Base-by-base conservation (phyloP, 257 asterid species). In the Nicotiana sylvestris region DNA sequence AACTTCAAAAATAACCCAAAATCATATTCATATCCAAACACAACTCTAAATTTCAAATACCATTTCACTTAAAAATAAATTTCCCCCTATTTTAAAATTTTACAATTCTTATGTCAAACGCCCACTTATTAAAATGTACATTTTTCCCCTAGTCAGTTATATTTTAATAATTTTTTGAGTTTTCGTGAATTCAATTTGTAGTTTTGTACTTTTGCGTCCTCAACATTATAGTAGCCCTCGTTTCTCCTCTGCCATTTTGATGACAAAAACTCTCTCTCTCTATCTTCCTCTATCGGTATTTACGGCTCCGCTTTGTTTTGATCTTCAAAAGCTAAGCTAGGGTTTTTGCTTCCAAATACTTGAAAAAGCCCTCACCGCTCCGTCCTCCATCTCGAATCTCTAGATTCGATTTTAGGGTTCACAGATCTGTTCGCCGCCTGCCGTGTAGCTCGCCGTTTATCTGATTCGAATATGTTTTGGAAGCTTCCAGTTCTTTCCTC, bases 401-500 rank as follows among this genome's bases (percentile, higher is more conserved):
- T 86, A 81, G 81, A 84, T 70, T 77, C 77, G 21, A 72, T 29
- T 58, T 87, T 84, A 85, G 90, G 91, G 86, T 88, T 89, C 83
- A 43, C 91, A 88, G 96, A 92, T 93, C 97, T 90, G 33, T 78
- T 77, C 86, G 72, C 79, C 85, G 15, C 76, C 8, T 43, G 29
- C 67, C 18, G 53, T 18, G 21, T 72, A 37, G 6, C 65, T 39
- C 51, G 51, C 51, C 51, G 51, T 85, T 76, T 83, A 66, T 80
- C 39, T 18, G 27, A 79, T 78, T 78, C 78, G 66, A 86, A 84
- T 8, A 96, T 96, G 99, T 96, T 96, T 84, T 96, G 99, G 99
- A 94, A 96, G 92, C 95, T 96, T 81, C 86, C 98, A 39, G 81
- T 98, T 77, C 89, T 96, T 15, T 90, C 98, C 39, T 88, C 99